Evolutionary conservation across 169 alveolate genomes (phyloP), one percentile per base, ranked within the genome.

Genomic region (Plasmodium coatneyi): DNA sequence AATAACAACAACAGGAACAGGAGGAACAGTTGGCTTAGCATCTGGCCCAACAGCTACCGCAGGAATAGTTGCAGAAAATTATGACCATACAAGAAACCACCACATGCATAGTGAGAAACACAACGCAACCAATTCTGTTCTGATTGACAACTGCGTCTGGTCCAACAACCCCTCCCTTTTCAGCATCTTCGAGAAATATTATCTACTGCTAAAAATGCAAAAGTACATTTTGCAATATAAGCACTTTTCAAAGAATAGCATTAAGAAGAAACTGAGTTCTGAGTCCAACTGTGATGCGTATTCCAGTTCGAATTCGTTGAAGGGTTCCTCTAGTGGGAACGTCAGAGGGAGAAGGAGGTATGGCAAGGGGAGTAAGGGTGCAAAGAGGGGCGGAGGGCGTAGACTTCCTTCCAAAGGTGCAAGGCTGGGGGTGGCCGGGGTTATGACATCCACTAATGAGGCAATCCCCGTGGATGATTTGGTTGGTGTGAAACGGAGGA

Each of bases 141-240:
- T 86, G 19, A 80, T 89, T 60, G 90, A 89, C 7, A 89, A 89
- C 7, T 89, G 16, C 28, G 28, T 89, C n/a, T 89, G 94, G 94
- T 70, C 71, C 10, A 89, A 80, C 12, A 89, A 89, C 32, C 94
- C 94, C 43, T n/a, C 74, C 16, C 46, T 89, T 3, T 89, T 80
- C 49, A 89, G n/a, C 52, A 43, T 80, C 82, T 89, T 89, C 71
- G 94, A 89, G 32, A 89, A 78, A 80, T 78, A 80, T 80, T 89
- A 89, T 80, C 9, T 89, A 19, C 19, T 80, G 39, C 12, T 89
- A 39, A 89, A 89, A 80, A 89, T 89, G 94, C 89, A 89, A 80
- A 89, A 89, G 71, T 80, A 89, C 16, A 89, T 89, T 56, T 22
- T 89, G 39, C 89, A 89, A 36, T 89, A 89, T 89, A 89, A 52